phyloP scores from a whole-genome alignment of 768 basidiomycete species.

The Kwoniella sp. region DNA sequence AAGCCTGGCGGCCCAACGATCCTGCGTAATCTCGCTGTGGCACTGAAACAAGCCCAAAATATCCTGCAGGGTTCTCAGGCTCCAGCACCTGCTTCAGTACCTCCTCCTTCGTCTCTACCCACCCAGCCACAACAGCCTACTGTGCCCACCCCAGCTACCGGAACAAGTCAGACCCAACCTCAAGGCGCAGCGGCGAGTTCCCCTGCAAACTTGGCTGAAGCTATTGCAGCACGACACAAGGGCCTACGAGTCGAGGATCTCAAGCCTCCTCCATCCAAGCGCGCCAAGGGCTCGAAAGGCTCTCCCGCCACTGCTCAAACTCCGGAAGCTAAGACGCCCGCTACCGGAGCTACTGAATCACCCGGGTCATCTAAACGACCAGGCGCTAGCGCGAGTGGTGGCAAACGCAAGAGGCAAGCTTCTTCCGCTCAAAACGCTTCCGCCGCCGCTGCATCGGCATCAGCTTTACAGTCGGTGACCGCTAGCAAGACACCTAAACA shows the following conservation, averaged over 20 bases:
- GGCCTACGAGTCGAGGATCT: constrained; percentile 47
- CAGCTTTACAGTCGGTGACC: constrained; percentile 17
- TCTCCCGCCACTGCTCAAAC: constrained; percentile 25
- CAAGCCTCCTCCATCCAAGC: constrained; percentile 45
- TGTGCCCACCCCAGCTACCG: background rate
- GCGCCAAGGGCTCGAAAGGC: constrained; percentile 20
- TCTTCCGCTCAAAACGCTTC: background rate
- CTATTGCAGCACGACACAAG: constrained; percentile 36
- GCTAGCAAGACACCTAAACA: constrained; percentile 19
- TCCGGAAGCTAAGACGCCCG: constrained; percentile 21
- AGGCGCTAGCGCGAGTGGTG: constrained; percentile 3
- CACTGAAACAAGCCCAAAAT: constrained; percentile 12
- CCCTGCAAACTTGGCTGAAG: constrained; percentile 17
- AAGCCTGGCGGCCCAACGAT: constrained; percentile 13
- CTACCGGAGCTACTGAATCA: constrained; percentile 1
- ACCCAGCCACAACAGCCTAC: background rate
- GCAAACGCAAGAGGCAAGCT: constrained; percentile 26
- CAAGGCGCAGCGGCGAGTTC: constrained; percentile 1
- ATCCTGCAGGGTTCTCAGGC: background rate
- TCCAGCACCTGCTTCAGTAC: background rate
- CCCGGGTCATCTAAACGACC: constrained; percentile 16
- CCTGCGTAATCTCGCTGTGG: constrained; percentile 1
- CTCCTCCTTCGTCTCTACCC: background rate
- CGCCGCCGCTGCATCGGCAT: constrained; percentile 7
- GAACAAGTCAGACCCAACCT: background rate